Percentiles rank a stretch among this genome's conserved stretches.
Conservation (phyloP, 2,329 filamentous ascomycete species). For the Nothopassalora personata region DNA sequence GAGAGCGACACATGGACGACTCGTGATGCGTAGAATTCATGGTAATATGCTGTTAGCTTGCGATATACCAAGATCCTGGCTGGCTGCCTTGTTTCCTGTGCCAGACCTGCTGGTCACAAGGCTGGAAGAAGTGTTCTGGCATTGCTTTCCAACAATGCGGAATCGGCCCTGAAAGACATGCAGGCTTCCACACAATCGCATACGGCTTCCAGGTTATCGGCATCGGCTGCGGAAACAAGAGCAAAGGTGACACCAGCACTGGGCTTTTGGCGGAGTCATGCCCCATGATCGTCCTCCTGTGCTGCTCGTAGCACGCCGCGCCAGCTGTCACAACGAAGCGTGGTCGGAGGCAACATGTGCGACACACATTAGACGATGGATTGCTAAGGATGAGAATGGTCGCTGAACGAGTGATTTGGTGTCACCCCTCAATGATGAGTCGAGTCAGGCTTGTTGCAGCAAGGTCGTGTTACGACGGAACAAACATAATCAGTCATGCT, state of each 20-base stretch:
- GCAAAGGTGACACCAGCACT: background rate
- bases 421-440: background rate
- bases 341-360: background rate
- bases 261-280: background rate
- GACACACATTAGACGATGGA: background rate
- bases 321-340: background rate
- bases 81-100: background rate
- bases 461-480: background rate
- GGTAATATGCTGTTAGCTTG: background rate
- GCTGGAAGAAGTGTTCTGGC: background rate
- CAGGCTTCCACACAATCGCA: background rate
- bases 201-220: background rate
- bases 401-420: background rate
- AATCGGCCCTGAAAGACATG: background rate
- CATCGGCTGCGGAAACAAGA: background rate
- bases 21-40: background rate
- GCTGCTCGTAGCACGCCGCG: background rate
- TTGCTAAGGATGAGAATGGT: background rate
- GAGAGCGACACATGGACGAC: background rate
- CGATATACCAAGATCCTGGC: background rate
- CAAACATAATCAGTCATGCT: conserved; percentile 3
- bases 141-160: background rate
- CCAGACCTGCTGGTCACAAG: background rate
- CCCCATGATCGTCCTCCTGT: background rate
- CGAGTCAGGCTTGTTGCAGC: background rate